These are phyloP conservation scores for Athelia psychrophila DNA, from an alignment of 1,284 basidiomycete genomes.

Conservation along the genomic window DNA sequence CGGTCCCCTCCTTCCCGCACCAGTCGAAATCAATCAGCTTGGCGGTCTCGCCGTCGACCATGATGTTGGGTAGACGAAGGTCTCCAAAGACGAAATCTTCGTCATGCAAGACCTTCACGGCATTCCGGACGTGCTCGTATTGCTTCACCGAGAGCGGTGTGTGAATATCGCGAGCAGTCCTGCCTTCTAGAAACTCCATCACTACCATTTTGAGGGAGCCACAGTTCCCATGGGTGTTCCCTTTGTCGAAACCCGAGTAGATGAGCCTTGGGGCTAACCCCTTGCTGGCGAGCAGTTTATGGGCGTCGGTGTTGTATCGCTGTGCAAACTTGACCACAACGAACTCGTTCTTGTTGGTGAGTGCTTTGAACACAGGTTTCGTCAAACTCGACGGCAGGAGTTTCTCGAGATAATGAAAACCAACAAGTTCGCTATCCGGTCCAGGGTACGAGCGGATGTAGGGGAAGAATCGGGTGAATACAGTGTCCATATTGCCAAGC, in stretches of 20 bases:
- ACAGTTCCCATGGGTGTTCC: not conserved
- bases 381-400: not conserved
- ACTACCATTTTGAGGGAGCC: constrained; percentile 16
- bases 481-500: not conserved
- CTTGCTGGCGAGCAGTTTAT: constrained; percentile 5
- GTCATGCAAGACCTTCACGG: constrained; percentile 6
- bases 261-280: constrained; percentile 8
- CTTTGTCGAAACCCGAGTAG: constrained; percentile 8
- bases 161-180: not conserved
- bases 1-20: not conserved
- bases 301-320: constrained; percentile 9
- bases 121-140: not conserved
- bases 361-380: not conserved
- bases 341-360: not conserved
- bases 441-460: not conserved
- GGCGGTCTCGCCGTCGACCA: constrained; percentile 4
- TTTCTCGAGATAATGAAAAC: not conserved
- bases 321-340: constrained; percentile 18
- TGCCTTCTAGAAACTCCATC: constrained; percentile 12
- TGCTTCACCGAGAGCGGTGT: not conserved
- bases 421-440: not conserved
- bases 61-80: constrained; percentile 12
- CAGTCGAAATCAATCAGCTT: constrained; percentile 3
- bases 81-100: constrained; percentile 14
- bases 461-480: not conserved